Evolutionary conservation across 495 filamentous ascomycete genomes (phyloP), one percentile per base, ranked within the genome.

Genomic region (Penicillium flavigenum): DNA sequence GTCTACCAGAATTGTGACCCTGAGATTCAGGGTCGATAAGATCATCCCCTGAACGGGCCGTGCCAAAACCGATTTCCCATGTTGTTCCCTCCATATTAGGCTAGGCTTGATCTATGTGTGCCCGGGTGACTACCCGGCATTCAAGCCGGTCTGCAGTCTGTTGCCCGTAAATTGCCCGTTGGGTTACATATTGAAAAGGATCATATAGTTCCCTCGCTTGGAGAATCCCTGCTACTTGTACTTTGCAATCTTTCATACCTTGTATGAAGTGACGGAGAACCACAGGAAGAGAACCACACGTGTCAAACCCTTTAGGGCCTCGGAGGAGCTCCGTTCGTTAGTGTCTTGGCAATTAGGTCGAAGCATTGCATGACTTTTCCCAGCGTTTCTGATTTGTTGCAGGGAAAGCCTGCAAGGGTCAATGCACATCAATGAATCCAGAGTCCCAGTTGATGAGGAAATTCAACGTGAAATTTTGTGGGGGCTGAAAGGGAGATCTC

Each of bases 81-180:
- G 16, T 19, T 24, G 1, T 39, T 5, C 0, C 34, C 36, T 17
- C 49, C 32, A 42, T 29, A 42, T 29, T 27, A 24, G 36, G 24
- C 26, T 31, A 52, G 5, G 5, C 26, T 19, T 38, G 50, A 52
- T 52, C 36, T 16, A 48, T 12, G n/a, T 31, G n/a, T 47, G n/a
- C 8, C 45, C 45, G 29, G 46, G n/a, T 32, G 10, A 11, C 17
- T 17, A 48, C n/a, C 27, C 29, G 27, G 46, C 31, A 3, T 5
- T 22, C 29, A n/a, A 32, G n/a, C 26, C n/a, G 46, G 29, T 48
- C 27, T 48, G 9, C 22, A 31, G 9, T 34, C 26, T 17, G 12
- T 17, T 31, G 5, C 9, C 26, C 29, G 14, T 39, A 7, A 17
- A 7, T 39, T 39, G 36, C 36, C 16, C 7, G 6, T 39, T 9